phyloP scores from a whole-genome alignment of 805 yeast genomes.

The Helenozyma rhizophorensis region DNA sequence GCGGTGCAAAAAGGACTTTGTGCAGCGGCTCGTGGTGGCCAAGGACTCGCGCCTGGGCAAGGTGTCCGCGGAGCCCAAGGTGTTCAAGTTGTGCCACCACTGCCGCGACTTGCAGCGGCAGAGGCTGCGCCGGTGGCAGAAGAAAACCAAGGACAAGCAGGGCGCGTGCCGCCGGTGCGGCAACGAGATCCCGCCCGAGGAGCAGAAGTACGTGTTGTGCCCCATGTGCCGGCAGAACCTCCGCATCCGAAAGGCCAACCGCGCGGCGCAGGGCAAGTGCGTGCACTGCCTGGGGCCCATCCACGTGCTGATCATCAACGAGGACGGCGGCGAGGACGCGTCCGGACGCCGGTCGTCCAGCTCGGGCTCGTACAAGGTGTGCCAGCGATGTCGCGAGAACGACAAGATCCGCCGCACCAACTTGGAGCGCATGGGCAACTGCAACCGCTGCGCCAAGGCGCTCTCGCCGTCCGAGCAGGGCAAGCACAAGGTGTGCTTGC shows the following conservation, averaged over 20 bases:
- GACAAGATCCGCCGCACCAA: slow-evolving; percentile 55
- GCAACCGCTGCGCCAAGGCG: slow-evolving; percentile 57
- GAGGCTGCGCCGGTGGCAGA: slow-evolving; percentile 62
- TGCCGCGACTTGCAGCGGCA: slow-evolving; percentile 63
- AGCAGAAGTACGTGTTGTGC: slow-evolving; percentile 53
- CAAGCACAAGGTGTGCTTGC: slow-evolving; percentile 52
- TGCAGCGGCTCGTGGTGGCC: slow-evolving; percentile 38
- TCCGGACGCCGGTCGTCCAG: slow-evolving; percentile 20
- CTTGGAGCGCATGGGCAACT: slow-evolving; percentile 54
- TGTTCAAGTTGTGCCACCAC: slow-evolving; percentile 56
- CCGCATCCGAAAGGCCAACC: slow-evolving; percentile 50
- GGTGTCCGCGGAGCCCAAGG: slow-evolving; percentile 36
- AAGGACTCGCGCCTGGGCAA: slow-evolving; percentile 20
- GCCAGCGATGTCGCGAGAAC: slow-evolving; percentile 58
- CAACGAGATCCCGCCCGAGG: slow-evolving; percentile 45
- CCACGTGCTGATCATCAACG: slow-evolving; percentile 35
- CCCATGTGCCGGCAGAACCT: slow-evolving; percentile 54
- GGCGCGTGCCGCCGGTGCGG: slow-evolving; percentile 70
- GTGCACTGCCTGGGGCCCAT: slow-evolving; percentile 64
- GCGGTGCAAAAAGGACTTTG: slow-evolving; percentile 57
- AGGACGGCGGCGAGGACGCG: slow-evolving; percentile 17
- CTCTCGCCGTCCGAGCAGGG: slow-evolving; percentile 44
- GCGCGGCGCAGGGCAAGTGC: slow-evolving; percentile 62
- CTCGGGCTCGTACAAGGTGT: slow-evolving; percentile 49
- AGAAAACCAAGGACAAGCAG: slow-evolving; percentile 51